A percentile compares a stretch with the other conserved stretches of the same genome.
phyloP scores from a whole-genome alignment of 495 filamentous ascomycete genomes.

The Thermothielavioides terrestris region DNA sequence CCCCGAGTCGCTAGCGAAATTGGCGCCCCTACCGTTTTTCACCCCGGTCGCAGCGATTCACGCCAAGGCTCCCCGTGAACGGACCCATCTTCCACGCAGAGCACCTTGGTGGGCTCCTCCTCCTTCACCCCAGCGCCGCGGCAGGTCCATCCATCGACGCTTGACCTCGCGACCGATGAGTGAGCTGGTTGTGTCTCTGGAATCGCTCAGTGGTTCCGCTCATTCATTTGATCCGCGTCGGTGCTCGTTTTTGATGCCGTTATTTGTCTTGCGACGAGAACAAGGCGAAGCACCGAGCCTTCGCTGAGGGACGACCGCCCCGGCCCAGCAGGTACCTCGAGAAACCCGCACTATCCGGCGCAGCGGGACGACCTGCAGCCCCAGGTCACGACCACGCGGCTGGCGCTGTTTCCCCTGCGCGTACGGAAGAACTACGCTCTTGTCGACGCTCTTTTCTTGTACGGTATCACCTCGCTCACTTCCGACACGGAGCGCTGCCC shows the following conservation, averaged over 20 bases:
- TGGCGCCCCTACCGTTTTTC: constrained; percentile 30
- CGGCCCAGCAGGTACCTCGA: background rate
- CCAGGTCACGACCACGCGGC: background rate
- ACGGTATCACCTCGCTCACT: constrained; percentile 1
- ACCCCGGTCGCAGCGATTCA: constrained; percentile 29
- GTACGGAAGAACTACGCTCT: too few species aligned
- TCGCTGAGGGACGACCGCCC: background rate
- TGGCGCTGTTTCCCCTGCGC: too few species aligned
- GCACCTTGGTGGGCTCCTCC: constrained; percentile 12
- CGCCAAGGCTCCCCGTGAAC: constrained; percentile 17
- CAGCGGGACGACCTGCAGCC: background rate
- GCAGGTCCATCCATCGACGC: background rate
- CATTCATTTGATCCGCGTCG: constrained; percentile 5
- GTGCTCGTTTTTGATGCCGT: constrained; percentile 3
- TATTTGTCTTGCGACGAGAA: background rate
- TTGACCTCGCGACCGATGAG: constrained; percentile 1
- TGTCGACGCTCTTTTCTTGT: too few species aligned
- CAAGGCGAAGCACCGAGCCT: background rate
- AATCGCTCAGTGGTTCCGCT: constrained; percentile 8
- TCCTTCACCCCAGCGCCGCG: constrained; percentile 13
- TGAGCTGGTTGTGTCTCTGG: constrained; percentile 6
- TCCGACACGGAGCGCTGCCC: background rate
- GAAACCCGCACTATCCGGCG: background rate
- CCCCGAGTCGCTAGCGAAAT: constrained; percentile 35
- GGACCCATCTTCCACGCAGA: constrained; percentile 14